Evolutionary conservation across 2,329 filamentous ascomycete species (phyloP), one percentile per base, ranked within the genome.

Genomic region (Fusarium subglutinans): DNA sequence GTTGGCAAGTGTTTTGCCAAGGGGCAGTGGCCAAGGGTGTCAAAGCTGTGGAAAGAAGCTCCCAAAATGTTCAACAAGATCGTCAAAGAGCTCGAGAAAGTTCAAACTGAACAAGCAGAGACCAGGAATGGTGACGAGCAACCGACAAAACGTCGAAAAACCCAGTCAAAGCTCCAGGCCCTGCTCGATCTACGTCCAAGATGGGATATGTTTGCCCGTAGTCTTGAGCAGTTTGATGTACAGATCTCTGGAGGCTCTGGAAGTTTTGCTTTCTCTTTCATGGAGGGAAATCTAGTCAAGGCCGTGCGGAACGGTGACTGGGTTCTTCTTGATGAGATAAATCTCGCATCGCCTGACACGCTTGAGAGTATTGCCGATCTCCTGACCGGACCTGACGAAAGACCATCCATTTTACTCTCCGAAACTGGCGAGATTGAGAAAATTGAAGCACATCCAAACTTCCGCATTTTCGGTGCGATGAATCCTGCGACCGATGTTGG

Each of bases 381-480:
- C 14, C 86, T 99, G 59, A 91, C 92, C 60, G 93, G 93, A 13
- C 88, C 90, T 15, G 90, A 90, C 69, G 90, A 91, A 40, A 86
- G 87, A 2, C 96, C 96, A 3, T 98, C 94, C 1, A 91, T 99
- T 51, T 85, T 99, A 9, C 88, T 99, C 13, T 95, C 95, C 1
- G 96, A 99, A 84, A 96, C 95, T 44, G 96, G 96, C 43, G 95
- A 96, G 76, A 94, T 98, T 48, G 94, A 98, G 81, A 90, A 95
- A 73, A 92, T 99, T 41, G 88, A 92, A 69, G 96, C 95, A 2
- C 96, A 99, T 81, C 92, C 94, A 0, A 91, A 98, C 73, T 99
- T 99, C 81, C 91, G 96, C 44, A 93, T 99, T 20, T 99, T 99
- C 80, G 97, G 94, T 58, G 96, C 97, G 35, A 99, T 99, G 96